Conservation (phyloP, 495 filamentous ascomycete species). For the Trichoderma virens region DNA sequence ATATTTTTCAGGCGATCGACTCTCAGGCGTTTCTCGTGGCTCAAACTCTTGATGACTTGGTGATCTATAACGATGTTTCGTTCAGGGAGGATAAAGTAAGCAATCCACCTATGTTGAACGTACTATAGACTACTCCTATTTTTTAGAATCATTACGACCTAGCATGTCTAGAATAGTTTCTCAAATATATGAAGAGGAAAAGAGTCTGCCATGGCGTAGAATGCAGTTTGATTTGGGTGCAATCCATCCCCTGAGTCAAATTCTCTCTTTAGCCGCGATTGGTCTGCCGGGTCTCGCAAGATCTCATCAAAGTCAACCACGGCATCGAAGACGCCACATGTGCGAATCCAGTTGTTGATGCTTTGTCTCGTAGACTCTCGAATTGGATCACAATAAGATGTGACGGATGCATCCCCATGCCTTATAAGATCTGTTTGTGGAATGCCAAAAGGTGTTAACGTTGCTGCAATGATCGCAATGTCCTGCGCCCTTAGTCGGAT, state of each 20-base stretch:
- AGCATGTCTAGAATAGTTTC: neutral
- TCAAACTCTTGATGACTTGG: too few species aligned
- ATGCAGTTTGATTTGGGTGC: conserved; percentile 53
- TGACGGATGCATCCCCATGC: conserved; percentile 16
- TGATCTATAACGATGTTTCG: too few species aligned
- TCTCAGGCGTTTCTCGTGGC: too few species aligned
- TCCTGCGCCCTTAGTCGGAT: conserved; percentile 42
- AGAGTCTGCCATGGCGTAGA: conserved; percentile 44
- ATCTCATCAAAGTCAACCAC: conserved; percentile 55
- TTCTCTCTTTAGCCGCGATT: conserved; percentile 30
- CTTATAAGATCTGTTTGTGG: neutral
- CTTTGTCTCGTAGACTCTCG: conserved; percentile 46
- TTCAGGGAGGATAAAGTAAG: too few species aligned
- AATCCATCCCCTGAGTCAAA: conserved; percentile 58
- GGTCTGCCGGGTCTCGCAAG: conserved; percentile 39
- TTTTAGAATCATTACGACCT: neutral
- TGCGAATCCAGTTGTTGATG: conserved; percentile 57
- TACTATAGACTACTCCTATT: neutral
- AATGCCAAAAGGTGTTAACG: conserved; percentile 54
- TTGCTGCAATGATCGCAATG: conserved; percentile 48
- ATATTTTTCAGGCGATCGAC: too few species aligned
- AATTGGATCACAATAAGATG: conserved; percentile 38
- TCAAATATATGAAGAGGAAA: conserved; percentile 47
- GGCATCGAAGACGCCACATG: conserved; percentile 48
- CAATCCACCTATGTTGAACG: too few species aligned